A percentile compares a stretch with the other conserved stretches of the same genome.
phyloP scores from a whole-genome alignment of 106 monocot species.

The Dendrobium chrysotoxum region DNA sequence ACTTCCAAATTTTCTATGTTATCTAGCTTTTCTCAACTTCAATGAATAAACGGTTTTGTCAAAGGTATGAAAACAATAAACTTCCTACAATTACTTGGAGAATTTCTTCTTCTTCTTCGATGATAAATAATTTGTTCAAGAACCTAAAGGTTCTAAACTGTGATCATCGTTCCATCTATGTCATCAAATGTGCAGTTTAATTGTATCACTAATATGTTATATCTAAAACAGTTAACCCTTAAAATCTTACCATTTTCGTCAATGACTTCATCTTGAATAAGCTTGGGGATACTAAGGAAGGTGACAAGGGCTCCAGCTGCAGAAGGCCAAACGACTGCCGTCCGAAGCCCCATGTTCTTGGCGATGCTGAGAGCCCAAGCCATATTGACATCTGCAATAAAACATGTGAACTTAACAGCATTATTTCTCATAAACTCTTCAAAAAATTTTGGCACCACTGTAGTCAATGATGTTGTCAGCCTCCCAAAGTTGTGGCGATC shows the following conservation, averaged over 20 bases:
- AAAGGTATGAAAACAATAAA: no score
- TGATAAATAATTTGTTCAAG: no score
- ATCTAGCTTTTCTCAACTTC: not conserved
- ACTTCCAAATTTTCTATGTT: not conserved
- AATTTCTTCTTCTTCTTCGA: no score
- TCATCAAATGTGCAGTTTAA: no score
- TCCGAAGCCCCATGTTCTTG: constrained; percentile 19
- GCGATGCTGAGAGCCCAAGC: constrained; percentile 23
- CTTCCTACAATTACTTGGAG: no score
- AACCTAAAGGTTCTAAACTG: no score
- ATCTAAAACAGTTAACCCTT: not conserved
- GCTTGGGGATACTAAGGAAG: not conserved
- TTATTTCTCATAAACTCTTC: constrained; percentile 10
- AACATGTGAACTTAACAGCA: constrained; percentile 19
- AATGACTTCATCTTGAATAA: constrained; percentile 13
- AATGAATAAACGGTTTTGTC: not conserved
- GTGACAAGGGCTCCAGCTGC: constrained; percentile 1
- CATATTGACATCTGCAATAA: constrained; percentile 31
- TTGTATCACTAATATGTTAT: no score
- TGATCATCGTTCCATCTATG: no score
- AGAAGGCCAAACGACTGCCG: constrained; percentile 10
- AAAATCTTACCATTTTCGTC: not conserved
- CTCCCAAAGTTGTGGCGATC: constrained; percentile 20
- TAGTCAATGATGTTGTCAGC: constrained; percentile 2
- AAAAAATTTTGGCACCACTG: constrained; percentile 6